These are phyloP conservation scores for Fusarium tanahbumbuense DNA, from an alignment of 2,329 filamentous ascomycete genomes.

Conservation along the genomic window DNA sequence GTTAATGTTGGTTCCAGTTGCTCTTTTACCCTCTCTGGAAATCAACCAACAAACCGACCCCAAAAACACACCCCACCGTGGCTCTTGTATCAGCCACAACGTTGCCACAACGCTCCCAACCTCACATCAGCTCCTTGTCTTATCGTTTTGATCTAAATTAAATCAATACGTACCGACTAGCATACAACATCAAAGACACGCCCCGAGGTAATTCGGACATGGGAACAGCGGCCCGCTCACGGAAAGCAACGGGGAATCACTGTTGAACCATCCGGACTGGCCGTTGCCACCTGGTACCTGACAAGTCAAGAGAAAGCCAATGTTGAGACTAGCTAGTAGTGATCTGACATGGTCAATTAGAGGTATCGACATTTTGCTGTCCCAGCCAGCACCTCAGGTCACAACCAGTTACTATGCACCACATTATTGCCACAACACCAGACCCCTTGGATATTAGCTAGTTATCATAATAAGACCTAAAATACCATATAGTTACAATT, in stretches of 20 bases:
- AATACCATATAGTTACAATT: conserved; percentile 33
- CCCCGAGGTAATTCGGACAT: conserved; percentile 29
- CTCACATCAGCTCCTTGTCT: conserved; percentile 23
- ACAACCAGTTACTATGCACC: background rate
- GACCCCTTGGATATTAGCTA: conserved; percentile 1
- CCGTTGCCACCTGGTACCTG: conserved; percentile 24
- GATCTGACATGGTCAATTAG: too few species aligned
- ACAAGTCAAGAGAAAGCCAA: background rate
- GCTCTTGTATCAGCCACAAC: conserved; percentile 13
- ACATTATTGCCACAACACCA: background rate
- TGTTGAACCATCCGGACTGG: background rate
- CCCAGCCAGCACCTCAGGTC: too few species aligned
- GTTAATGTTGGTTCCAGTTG: background rate
- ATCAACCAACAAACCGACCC: background rate
- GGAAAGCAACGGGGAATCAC: background rate
- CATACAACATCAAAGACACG: background rate
- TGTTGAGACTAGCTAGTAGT: background rate
- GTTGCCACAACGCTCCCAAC: conserved; percentile 22
- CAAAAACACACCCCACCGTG: background rate
- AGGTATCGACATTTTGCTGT: background rate
- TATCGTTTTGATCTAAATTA: background rate
- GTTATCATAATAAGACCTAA: conserved; percentile 35
- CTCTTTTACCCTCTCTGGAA: background rate
- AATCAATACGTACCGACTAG: background rate
- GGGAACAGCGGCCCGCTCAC: conserved; percentile 9